Evolutionary conservation across 202 grass and related monocot genomes (phyloP), one percentile per base, ranked within the genome.

Genomic region (Hordeum pubiflorum): DNA sequence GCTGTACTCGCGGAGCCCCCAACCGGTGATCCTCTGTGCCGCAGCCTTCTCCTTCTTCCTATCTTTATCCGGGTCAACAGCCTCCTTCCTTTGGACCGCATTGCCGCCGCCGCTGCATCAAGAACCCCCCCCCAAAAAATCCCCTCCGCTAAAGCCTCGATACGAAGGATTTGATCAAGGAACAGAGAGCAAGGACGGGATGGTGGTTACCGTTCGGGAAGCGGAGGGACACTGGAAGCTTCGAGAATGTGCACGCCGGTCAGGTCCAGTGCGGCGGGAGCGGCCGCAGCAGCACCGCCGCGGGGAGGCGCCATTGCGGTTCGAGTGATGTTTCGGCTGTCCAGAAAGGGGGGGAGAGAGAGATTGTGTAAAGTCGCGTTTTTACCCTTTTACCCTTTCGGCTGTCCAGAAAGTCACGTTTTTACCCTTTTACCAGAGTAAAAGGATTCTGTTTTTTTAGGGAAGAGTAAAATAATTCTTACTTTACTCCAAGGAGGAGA

Each of bases 1-100:
- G 83, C 89, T 97, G 91, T 83, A 97, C 54, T 88, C 83, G 70
- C 94, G 85, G 60, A 97, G 94, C 17, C 94, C 94, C 94, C 91
- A 94, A 50, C 91, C 87, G 39, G 85, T 81, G 59, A 90, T 87
- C 78, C 94, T 80, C 55, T 56, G 74, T 29, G 66, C 27, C 39
- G 81, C 86, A 1, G 66, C 10, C 83, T 82, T 89, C 79, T 81
- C 89, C 89, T 88, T 82, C 59, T 54, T 81, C 44, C 34, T 32
- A 33, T 77, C 83, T 56, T 81, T 90, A 36, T 50, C 84, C 24
- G 70, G 63, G 31, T 81, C 80, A 10, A 78, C 65, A 41, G 66
- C 21, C 59, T 75, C 59, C 37, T 72, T 78, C 64, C 44, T 76
- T 34, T 68, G 65, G 9, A 33, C 72, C 72, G 50, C 82, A 88